A percentile compares a stretch with the other conserved stretches of the same genome.
These are phyloP conservation scores for Hanseniaspora uvarum DNA, from an alignment of 1,139 yeast species.

Conservation along the genomic window DNA sequence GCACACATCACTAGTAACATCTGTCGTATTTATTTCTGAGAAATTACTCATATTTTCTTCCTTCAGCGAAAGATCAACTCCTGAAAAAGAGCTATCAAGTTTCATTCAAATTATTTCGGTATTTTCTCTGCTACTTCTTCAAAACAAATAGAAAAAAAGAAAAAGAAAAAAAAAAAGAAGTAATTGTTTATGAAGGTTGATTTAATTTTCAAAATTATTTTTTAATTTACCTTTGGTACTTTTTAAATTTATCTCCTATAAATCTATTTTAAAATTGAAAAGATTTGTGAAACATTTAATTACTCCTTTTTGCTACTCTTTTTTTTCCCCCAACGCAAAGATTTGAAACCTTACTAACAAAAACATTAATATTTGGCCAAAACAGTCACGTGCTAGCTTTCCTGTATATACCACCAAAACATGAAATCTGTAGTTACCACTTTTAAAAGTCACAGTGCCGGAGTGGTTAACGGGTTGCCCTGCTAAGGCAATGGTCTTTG, in stretches of 20 bases:
- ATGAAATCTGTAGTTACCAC: neutral
- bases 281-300: neutral
- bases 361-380: neutral
- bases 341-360: neutral
- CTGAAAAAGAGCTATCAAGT: neutral
- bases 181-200: neutral
- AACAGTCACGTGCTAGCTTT: neutral
- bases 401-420: neutral
- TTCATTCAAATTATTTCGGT: neutral
- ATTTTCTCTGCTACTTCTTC: too few species aligned
- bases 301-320: neutral
- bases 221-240: too few species aligned
- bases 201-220: too few species aligned
- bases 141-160: neutral
- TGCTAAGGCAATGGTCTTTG: slow-evolving; percentile 44
- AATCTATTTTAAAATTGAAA: too few species aligned
- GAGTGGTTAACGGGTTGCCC: slow-evolving; percentile 71
- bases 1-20: neutral
- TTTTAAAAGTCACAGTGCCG: slow-evolving; percentile 44
- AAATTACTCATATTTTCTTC: slow-evolving; percentile 1
- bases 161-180: neutral
- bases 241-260: too few species aligned
- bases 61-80: neutral
- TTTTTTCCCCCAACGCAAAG: neutral
- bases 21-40: neutral